Evolutionary conservation across 495 filamentous ascomycete species (phyloP).

Genomic region (Bryoglossum gracile): DNA sequence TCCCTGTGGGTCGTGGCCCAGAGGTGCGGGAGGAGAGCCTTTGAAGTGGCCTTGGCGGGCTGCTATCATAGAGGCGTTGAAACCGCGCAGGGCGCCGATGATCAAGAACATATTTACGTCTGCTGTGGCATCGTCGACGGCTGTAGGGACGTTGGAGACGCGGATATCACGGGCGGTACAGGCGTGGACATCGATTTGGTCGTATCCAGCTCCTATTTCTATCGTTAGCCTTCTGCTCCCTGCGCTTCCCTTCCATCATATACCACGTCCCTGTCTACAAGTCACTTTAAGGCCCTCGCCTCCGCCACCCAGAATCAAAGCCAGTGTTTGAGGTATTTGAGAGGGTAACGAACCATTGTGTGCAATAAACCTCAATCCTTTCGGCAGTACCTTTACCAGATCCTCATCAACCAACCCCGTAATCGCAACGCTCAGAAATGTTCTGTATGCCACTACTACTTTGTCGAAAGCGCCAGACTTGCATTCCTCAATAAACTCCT

Average conservation of each 20-base stretch:
- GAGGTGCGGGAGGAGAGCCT: constrained; percentile 47
- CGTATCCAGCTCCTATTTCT: constrained; percentile 63
- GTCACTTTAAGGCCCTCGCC: no score
- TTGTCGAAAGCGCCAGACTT: constrained; percentile 59
- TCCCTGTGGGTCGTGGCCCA: constrained; percentile 58
- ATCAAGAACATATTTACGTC: constrained; percentile 74
- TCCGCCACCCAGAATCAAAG: no score
- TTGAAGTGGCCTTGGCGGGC: constrained; percentile 37
- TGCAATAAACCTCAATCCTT: constrained; percentile 44
- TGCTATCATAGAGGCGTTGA: constrained; percentile 26
- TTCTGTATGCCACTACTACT: constrained; percentile 66
- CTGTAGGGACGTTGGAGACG: constrained; percentile 75
- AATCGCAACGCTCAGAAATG: constrained; percentile 56
- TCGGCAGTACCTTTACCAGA: constrained; percentile 52
- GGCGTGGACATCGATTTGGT: constrained; percentile 65
- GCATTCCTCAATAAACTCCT: constrained; percentile 69
- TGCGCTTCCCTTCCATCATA: no score
- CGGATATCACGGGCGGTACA: constrained; percentile 58
- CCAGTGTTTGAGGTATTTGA: no score
- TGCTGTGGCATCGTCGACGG: constrained; percentile 73
- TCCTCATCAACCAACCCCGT: constrained; percentile 67
- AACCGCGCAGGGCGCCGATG: constrained; percentile 59
- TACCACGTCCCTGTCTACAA: no score
- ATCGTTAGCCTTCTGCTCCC: constrained; percentile 5
- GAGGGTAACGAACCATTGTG: no score